Evolutionary conservation across 192 early-diverging fungal genomes (phyloP).

Genomic region (Podila clonocystis): DNA sequence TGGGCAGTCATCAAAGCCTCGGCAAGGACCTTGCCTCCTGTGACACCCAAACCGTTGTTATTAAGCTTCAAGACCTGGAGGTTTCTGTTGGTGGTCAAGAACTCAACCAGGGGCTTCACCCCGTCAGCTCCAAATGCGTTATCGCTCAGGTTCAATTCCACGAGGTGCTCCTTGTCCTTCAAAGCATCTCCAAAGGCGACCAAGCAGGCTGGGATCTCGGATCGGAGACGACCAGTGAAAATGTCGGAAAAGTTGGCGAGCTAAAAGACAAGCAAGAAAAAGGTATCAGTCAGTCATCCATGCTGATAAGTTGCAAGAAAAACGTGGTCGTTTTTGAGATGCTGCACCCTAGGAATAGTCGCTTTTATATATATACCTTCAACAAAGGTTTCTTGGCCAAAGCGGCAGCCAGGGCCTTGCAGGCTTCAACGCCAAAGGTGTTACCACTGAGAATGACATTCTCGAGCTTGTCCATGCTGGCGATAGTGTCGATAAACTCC

Average conservation of each 20-base stretch:
- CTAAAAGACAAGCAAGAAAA: constrained; percentile 55
- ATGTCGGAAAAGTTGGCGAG: constrained; percentile 89
- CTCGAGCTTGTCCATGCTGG: constrained; percentile 68
- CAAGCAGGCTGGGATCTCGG: constrained; percentile 88
- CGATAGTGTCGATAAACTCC: constrained; percentile 77
- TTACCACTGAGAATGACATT: constrained; percentile 86
- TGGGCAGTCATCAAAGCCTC: constrained; percentile 82
- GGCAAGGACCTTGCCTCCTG: constrained; percentile 89
- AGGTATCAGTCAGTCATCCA: not conserved
- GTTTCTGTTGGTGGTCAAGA: constrained; percentile 82
- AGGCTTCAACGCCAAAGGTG: constrained; percentile 93
- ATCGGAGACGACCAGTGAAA: constrained; percentile 91
- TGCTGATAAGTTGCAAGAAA: not conserved
- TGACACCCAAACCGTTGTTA: constrained; percentile 96
- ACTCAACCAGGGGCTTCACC: constrained; percentile 85
- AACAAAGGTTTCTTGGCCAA: constrained; percentile 73
- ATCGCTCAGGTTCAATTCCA: constrained; percentile 89
- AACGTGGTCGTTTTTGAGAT: no score
- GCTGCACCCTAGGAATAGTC: not conserved
- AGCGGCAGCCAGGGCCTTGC: constrained; percentile 76
- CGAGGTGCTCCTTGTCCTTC: constrained; percentile 77
- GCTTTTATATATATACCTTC: constrained; percentile 66
- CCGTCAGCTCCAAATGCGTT: constrained; percentile 99
- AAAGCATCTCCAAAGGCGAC: constrained; percentile 87
- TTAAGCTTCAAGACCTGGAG: constrained; percentile 91